Evolutionary conservation across 257 asterid genomes (phyloP), one percentile per base, ranked within the genome.

Genomic region (Nicotiana otophora): DNA sequence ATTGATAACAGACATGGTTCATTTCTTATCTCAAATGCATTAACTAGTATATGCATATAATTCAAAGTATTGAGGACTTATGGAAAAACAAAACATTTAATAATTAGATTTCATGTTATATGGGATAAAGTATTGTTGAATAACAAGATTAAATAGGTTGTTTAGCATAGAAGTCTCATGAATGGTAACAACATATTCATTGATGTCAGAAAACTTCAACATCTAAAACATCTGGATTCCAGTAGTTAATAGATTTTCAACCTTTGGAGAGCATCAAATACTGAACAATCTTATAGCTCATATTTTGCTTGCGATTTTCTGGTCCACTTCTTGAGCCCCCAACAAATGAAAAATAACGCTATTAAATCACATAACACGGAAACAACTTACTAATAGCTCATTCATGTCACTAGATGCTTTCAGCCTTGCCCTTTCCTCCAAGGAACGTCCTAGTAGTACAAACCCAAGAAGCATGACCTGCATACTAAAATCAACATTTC

Each of bases 391-490:
- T 86, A 95, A 84, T 83, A 95, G 89, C 90, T 95, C 98, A 84
- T 95, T 95, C 99, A 95, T 92, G 92, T 95, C 98, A 90, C 99
- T 94, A 78, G 98, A 95, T 82, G 97, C 99, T 85, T 89, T 91
- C 83, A 95, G 88, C 86, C 99, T 91, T 75, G 98, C 99, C 87
- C 97, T 92, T 90, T 95, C 99, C 91, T 94, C 99, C 65, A 95
- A 91, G 30, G 99, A 92, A 85, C 99, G 98, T 60, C 99, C 98
- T 66, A 95, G 89, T 69, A 95, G 91, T 63, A 94, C 97, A 88
- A 95, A 95, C 84, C 99, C 98, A 88, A 95, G 99, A 95, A 95
- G 99, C 99, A 95, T 95, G 91, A 95, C 99, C 99, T 95, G 99
- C 92, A 83, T 88, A 86, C 97, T 94, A 92, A 88, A 91, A 85